These are phyloP conservation scores for Pseudogymnoascus sp. DNA, from an alignment of 2,329 filamentous ascomycete species.

Conservation along the genomic window DNA sequence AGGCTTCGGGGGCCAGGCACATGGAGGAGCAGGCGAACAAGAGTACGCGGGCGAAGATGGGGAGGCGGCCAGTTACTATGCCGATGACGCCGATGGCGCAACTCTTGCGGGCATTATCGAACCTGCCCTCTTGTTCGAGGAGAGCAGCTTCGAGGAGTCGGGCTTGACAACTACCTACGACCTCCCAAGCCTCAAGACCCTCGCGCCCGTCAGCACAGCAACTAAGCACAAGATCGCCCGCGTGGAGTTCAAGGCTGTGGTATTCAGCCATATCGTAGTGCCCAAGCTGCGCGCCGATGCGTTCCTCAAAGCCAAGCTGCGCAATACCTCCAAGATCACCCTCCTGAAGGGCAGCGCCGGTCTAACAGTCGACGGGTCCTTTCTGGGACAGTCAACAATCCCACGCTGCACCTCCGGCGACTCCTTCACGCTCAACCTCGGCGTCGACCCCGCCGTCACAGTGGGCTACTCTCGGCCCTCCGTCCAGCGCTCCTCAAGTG, in stretches of 20 bases:
- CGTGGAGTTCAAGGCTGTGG: conserved; percentile 40
- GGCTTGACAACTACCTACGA: conserved; percentile 55
- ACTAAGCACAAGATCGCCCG: conserved; percentile 53
- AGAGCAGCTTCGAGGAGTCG: conserved; percentile 48
- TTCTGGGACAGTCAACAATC: conserved; percentile 48
- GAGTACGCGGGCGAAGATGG: conserved; percentile 16
- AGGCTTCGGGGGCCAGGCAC: background rate
- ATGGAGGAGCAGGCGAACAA: background rate
- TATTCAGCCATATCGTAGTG: conserved; percentile 49
- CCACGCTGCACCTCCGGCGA: conserved; percentile 48
- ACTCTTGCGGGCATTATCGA: conserved; percentile 11
- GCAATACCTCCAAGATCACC: conserved; percentile 46
- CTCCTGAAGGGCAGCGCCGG: conserved; percentile 47
- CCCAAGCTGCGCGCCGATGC: conserved; percentile 52
- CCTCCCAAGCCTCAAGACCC: conserved; percentile 47
- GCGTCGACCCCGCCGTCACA: conserved; percentile 49
- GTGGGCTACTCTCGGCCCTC: conserved; percentile 49
- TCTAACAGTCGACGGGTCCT: conserved; percentile 54
- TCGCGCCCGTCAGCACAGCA: conserved; percentile 40
- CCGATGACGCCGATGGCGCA: conserved; percentile 15
- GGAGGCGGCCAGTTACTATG: conserved; percentile 7
- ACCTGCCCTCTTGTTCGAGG: conserved; percentile 35
- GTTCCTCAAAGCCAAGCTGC: conserved; percentile 49
- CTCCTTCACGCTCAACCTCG: conserved; percentile 43
- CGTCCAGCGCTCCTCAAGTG: conserved; percentile 41